phyloP scores from a whole-genome alignment of 495 filamentous ascomycete species.

The Penicillium flavigenum region DNA sequence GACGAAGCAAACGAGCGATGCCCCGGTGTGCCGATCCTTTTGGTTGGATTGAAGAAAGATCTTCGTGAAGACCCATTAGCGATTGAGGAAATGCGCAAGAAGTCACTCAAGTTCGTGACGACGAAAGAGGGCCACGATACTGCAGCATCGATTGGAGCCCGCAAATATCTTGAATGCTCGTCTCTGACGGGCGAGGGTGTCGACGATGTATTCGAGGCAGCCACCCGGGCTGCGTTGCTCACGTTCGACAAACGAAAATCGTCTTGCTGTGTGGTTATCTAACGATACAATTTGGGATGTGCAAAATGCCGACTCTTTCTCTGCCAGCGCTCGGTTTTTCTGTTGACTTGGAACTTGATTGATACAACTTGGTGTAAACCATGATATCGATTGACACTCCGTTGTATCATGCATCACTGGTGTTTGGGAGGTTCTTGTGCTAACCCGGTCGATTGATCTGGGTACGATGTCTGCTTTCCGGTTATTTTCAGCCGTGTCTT shows the following conservation, averaged over 20 bases:
- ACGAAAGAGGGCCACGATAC: conserved; percentile 75
- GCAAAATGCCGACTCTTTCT: conserved; percentile 27
- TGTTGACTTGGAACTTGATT: conserved; percentile 28
- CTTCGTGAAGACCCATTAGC: conserved; percentile 91
- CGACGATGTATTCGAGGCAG: conserved; percentile 98
- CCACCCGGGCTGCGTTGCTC: conserved; percentile 89
- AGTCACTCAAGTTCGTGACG: conserved; percentile 81
- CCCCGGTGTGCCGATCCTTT: conserved; percentile 88
- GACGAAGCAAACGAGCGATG: conserved; percentile 95
- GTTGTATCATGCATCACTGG: conserved; percentile 48
- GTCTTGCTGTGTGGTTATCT: conserved; percentile 88
- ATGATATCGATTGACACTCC: conserved; percentile 18
- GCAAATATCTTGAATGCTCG: conserved; percentile 97
- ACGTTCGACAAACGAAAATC: conserved; percentile 87
- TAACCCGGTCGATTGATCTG: conserved; percentile 21
- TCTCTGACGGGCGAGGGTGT: conserved; percentile 96
- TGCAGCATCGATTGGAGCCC: conserved; percentile 80
- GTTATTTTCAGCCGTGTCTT: conserved; percentile 23
- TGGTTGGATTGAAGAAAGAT: conserved; percentile 98
- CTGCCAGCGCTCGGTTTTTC: conserved; percentile 29
- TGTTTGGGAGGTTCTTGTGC: conserved; percentile 41
- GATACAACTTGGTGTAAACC: conserved; percentile 15
- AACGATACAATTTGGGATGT: conserved; percentile 37
- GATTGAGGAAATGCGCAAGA: conserved; percentile 96
- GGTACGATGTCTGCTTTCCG: conserved; percentile 21